Base-by-base conservation (phyloP, 371 early-diverging fungal species). In the Rhizopus sp. region DNA sequence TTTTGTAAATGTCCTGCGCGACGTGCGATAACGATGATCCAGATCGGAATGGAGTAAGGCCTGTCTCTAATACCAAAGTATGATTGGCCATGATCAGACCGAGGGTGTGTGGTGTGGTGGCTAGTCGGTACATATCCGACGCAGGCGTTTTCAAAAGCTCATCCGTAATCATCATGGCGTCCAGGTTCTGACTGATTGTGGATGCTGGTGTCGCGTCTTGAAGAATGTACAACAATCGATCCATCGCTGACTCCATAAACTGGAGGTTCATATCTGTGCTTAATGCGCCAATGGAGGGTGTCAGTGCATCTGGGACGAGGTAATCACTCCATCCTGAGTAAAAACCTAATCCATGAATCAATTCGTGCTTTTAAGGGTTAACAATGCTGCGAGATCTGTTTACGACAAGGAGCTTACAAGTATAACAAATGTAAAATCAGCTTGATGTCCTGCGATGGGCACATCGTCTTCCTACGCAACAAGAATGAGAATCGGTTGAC, bases 261-360 rank as follows among this genome's bases (percentile, higher is more conserved):
- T 58, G 55, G 7, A 59, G 59, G 23, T 54, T 58, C 2, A 63
- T 1, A 17, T 64, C 64, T 23, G 23, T 23, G 23, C 23, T 23
- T 23, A 23, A 2, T 23, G 23, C 23, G 2, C 23, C 23, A 23
- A 23, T 23, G 23, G 23, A 23, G 4, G 64, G 64, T 32, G 59
- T 64, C 4, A 64, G 3, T 3, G 47, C 41, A 3, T 55, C 35
- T 3, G 13, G 17, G 9, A 62, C 44, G 10, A 77, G 30, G 34
- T 68, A 63, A 32, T 77, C 64, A 13, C 67, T 66, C 75, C 82
- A 80, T 17, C 62, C 65, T 5, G 83, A 74, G 23, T 80, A 73
- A 53, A 86, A 83, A 2, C 86, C 88, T 13, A 87, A 58, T 0
- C 88, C 88, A 66, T 87, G 88, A 32, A 86, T 70, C 7, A 87